phyloP scores from a whole-genome alignment of 352 stramenopile species.

The Pythium insidiosum region DNA sequence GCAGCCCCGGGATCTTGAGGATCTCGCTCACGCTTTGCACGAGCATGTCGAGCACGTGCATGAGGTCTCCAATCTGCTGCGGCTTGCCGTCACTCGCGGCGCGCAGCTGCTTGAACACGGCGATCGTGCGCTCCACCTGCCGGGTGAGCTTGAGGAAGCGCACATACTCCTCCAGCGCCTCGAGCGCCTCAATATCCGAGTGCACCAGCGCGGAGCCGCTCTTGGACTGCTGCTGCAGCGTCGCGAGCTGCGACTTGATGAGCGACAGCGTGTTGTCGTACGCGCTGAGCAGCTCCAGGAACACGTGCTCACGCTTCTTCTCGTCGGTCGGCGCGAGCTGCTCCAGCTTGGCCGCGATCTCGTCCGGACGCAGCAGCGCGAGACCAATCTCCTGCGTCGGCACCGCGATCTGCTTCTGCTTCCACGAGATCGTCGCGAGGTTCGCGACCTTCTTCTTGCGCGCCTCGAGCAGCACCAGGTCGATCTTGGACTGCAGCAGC shows the following conservation, averaged over 20 bases:
- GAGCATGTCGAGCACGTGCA: constrained; percentile 78
- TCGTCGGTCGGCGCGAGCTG: constrained; percentile 28
- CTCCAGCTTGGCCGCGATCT: constrained; percentile 56
- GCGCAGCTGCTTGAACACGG: constrained; percentile 64
- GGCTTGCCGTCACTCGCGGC: constrained; percentile 22
- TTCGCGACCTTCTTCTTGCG: constrained; percentile 81
- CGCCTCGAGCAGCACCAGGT: constrained; percentile 72
- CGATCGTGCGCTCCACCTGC: constrained; percentile 57
- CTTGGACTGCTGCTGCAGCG: constrained; percentile 71
- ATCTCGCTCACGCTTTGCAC: constrained; percentile 79
- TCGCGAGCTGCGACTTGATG: constrained; percentile 54
- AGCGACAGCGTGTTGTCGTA: constrained; percentile 65
- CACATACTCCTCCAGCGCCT: constrained; percentile 64
- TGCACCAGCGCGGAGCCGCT: constrained; percentile 63
- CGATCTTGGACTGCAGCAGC: constrained; percentile 80
- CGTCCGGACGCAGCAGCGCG: constrained; percentile 62
- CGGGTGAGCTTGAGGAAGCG: constrained; percentile 68
- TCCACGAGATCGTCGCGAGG: constrained; percentile 74
- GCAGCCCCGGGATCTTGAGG: constrained; percentile 46
- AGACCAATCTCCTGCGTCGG: constrained; percentile 66
- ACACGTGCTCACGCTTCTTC: constrained; percentile 62
- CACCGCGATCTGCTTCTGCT: constrained; percentile 65
- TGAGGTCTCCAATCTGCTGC: constrained; percentile 50
- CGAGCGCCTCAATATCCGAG: constrained; percentile 58
- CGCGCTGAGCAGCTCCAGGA: constrained; percentile 60